Conservation (phyloP, 345 rosid species). For the Aegle marmelos region DNA sequence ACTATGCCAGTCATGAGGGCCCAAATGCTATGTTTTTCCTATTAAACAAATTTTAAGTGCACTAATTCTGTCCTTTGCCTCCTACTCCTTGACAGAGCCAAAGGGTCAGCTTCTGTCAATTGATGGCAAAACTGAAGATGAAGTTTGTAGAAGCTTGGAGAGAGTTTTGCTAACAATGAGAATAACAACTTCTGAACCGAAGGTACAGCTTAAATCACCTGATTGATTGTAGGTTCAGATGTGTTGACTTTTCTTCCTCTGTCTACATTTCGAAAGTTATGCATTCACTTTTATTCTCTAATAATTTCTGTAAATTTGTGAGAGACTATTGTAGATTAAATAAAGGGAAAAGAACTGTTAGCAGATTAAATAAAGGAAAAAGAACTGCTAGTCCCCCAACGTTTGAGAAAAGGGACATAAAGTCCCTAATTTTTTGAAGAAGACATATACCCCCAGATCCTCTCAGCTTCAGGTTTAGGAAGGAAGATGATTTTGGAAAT, state of each 20-base stretch:
- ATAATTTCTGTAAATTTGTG: neutral
- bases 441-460: too few species aligned
- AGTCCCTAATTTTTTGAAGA: too few species aligned
- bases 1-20: neutral
- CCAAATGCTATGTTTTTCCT: neutral
- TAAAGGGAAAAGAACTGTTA: too few species aligned
- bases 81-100: slow-evolving; percentile 53
- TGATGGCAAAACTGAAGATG: slow-evolving; percentile 93
- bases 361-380: too few species aligned
- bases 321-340: neutral
- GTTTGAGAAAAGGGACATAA: too few species aligned
- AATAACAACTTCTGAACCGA: slow-evolving; percentile 83
- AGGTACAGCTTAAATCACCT: slow-evolving; percentile 48
- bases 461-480: too few species aligned
- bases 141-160: slow-evolving; percentile 81
- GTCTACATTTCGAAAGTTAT: neutral
- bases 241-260: neutral
- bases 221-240: slow-evolving; percentile 1
- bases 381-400: too few species aligned
- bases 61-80: neutral
- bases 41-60: neutral
- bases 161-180: slow-evolving; percentile 97
- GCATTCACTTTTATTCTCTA: too few species aligned
- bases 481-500: too few species aligned
- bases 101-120: slow-evolving; percentile 94